A percentile compares a stretch with the other conserved stretches of the same genome.
phyloP scores from a whole-genome alignment of 208 protist genomes.

The Trypanosomatidae sp. region DNA sequence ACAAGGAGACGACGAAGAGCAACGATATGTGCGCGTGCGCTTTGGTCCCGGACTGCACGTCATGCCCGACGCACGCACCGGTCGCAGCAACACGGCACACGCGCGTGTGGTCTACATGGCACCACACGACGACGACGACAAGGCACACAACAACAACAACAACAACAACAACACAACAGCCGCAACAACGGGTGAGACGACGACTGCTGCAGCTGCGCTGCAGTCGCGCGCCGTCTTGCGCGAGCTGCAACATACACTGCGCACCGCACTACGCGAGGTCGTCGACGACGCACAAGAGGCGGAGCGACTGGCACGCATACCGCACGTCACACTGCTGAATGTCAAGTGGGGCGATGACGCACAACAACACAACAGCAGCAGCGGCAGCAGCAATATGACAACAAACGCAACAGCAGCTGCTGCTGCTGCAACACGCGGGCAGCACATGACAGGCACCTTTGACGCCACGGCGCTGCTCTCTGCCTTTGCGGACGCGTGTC shows the following conservation, averaged over 20 bases:
- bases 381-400: too few species aligned
- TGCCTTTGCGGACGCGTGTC: too few species aligned
- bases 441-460: too few species aligned
- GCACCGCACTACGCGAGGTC: constrained; percentile 37
- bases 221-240: constrained; percentile 10
- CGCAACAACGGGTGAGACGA: too few species aligned
- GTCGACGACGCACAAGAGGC: constrained; percentile 20
- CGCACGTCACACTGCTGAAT: constrained; percentile 77
- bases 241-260: constrained; percentile 26
- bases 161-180: too few species aligned
- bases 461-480: too few species aligned
- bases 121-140: constrained; percentile 18
- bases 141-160: too few species aligned
- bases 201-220: too few species aligned
- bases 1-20: not conserved
- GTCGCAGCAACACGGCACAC: constrained; percentile 9
- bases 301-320: constrained; percentile 10
- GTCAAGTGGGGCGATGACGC: constrained; percentile 44
- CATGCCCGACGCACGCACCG: constrained; percentile 18
- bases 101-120: constrained; percentile 72
- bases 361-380: not conserved
- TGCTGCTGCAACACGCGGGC: too few species aligned
- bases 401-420: too few species aligned
- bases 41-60: constrained; percentile 22
- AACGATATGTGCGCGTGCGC: not conserved